phyloP scores from a whole-genome alignment of 352 stramenopile species.

The Phytophthora quininea region DNA sequence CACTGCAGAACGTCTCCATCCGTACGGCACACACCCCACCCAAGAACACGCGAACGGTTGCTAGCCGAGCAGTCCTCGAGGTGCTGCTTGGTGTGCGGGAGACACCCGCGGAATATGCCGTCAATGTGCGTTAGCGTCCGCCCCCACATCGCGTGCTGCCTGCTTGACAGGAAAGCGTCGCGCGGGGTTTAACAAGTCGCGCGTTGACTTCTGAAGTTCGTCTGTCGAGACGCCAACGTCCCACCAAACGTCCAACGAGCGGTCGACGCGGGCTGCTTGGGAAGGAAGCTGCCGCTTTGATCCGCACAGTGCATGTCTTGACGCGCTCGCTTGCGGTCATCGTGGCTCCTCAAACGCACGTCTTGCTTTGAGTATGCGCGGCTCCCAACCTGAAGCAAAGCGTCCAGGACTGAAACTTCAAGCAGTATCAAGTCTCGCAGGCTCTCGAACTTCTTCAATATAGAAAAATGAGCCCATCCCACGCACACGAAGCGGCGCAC shows the following conservation, averaged over 20 bases:
- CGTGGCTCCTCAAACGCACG: background rate
- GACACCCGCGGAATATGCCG: too few species aligned
- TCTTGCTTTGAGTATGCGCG: constrained; percentile 22
- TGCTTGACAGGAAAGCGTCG: background rate
- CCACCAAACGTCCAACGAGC: constrained; percentile 6
- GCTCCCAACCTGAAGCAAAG: constrained; percentile 5
- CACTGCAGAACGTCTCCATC: too few species aligned
- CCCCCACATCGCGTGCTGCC: too few species aligned
- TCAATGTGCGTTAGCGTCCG: too few species aligned
- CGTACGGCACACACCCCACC: too few species aligned
- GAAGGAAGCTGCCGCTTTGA: background rate
- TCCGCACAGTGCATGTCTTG: constrained; percentile 12
- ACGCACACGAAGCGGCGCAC: constrained; percentile 38
- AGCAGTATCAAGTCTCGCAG: constrained; percentile 49
- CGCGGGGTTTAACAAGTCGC: constrained; percentile 6
- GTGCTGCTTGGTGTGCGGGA: too few species aligned
- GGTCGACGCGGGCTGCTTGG: constrained; percentile 8
- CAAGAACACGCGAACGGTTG: too few species aligned
- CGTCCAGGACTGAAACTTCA: constrained; percentile 45
- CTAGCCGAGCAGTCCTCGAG: too few species aligned
- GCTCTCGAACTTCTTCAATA: constrained; percentile 47
- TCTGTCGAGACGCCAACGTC: background rate
- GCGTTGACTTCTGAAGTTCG: constrained; percentile 19
- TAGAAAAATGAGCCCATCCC: constrained; percentile 6
- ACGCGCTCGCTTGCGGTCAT: background rate